Conservation (phyloP, 2,329 filamentous ascomycete species). For the Fusarium staphyleae region DNA sequence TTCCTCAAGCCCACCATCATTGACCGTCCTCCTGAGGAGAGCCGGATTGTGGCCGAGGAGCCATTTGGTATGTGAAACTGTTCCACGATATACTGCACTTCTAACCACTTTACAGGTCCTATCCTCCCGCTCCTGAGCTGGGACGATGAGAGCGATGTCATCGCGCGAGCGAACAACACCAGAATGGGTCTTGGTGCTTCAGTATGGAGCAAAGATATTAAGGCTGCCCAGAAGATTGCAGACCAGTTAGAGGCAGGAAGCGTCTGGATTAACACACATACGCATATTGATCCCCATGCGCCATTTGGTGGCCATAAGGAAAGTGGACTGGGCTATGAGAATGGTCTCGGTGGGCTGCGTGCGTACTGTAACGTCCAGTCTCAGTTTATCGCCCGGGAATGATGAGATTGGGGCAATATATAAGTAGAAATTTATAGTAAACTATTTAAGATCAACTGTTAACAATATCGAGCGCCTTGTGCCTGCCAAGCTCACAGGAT, state of each 20-base stretch:
- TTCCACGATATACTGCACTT: too few relatives aligned
- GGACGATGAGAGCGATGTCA: conserved; percentile 63
- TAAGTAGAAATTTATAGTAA: too few relatives aligned
- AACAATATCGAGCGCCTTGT: too few relatives aligned
- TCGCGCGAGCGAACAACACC: conserved; percentile 59
- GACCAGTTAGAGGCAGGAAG: conserved; percentile 60
- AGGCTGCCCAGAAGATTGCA: conserved; percentile 58
- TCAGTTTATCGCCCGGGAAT: too few relatives aligned
- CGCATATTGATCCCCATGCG: conserved; percentile 5
- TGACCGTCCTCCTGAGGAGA: conserved; percentile 45
- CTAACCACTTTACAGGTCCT: too few relatives aligned
- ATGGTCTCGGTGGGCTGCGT: too few relatives aligned
- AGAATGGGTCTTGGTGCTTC: conserved; percentile 61
- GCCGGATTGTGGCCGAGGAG: conserved; percentile 63
- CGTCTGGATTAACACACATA: conserved; percentile 61
- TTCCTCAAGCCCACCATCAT: conserved; percentile 30
- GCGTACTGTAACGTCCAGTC: too few relatives aligned
- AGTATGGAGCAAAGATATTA: conserved; percentile 61
- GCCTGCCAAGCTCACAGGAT: too few relatives aligned
- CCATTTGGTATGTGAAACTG: too few relatives aligned
- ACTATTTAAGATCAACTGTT: too few relatives aligned
- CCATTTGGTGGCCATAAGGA: conserved; percentile 29
- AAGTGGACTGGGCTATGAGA: conserved; percentile 27
- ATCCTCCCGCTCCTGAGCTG: conserved; percentile 67
- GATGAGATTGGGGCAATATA: too few relatives aligned